Percentiles rank a stretch among this genome's conserved stretches.
Conservation (phyloP, 2,329 filamentous ascomycete genomes). For the Arthrobotrys sphaeroides region DNA sequence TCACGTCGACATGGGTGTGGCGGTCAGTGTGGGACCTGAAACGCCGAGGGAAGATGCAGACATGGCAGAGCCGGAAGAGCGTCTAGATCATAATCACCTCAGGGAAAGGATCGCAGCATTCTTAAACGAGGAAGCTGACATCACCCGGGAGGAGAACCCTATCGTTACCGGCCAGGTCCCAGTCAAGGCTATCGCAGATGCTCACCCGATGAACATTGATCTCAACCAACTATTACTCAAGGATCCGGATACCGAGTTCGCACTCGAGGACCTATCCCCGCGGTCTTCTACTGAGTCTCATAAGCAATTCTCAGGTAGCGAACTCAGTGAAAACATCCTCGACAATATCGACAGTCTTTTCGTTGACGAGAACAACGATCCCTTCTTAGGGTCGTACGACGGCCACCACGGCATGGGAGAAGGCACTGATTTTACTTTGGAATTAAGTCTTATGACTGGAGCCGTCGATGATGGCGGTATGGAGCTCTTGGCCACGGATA, state of each 20-base stretch:
- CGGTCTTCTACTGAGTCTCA: conserved; percentile 55
- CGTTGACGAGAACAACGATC: conserved; percentile 55
- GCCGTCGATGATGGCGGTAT: conserved; percentile 32
- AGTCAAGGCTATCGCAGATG: conserved; percentile 24
- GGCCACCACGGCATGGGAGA: conserved; percentile 43
- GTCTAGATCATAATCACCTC: conserved; percentile 35
- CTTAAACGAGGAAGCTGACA: conserved; percentile 48
- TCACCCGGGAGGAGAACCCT: conserved; percentile 35
- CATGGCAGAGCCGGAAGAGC: conserved; percentile 17
- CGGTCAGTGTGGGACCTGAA: conserved; percentile 44
- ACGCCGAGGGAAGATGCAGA: conserved; percentile 45
- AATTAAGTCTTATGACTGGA: conserved; percentile 42
- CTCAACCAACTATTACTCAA: conserved; percentile 43
- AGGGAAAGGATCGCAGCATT: conserved; percentile 50
- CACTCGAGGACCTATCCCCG: conserved; percentile 41
- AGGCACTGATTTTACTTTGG: conserved; percentile 34
- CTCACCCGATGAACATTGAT: conserved; percentile 41
- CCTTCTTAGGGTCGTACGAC: conserved; percentile 57
- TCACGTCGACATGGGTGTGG: conserved; percentile 49
- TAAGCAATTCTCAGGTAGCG: conserved; percentile 55
- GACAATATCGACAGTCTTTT: conserved; percentile 55
- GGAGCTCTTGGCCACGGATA: conserved; percentile 33
- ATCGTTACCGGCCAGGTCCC: conserved; percentile 38
- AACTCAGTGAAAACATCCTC: conserved; percentile 53
- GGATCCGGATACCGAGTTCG: conserved; percentile 51